Evolutionary conservation across 2,329 filamentous ascomycete species (phyloP), one percentile per base, ranked within the genome.

Genomic region (Plenodomus tracheiphilus): DNA sequence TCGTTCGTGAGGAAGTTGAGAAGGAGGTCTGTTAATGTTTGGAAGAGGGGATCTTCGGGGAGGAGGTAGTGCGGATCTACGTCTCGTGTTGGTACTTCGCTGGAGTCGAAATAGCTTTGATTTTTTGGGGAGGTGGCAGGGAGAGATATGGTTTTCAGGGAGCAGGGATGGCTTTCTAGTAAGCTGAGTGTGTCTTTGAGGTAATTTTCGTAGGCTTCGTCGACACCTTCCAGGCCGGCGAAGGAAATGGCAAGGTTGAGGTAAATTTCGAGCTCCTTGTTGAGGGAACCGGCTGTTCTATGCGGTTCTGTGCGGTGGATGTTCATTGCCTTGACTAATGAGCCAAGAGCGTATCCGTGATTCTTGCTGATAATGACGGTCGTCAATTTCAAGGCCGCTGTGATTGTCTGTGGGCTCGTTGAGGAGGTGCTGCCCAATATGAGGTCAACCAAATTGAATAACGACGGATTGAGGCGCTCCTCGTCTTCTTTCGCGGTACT

Each of bases 381-480:
- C 15, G 96, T 82, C 6, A 99, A 80, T 59, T 93, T 91, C 39
- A 99, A 78, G 0, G 93, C 96, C 10, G 95, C 90, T 55, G 90
- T 85, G 15, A 96, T 87, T 1, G 94, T 97, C 68, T 97, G 92
- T 43, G 88, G 83, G 63, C 94, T 97, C 38, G 82, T 81, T 0
- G 94, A 97, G 49, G 85, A 82, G 20, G 97, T 78, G 64, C 92
- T 96, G 30, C 91, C 89, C 2, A 95, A 79, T 22, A 96, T 87
- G 11, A 99, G 81, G 73, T 99, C 94, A 19, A 95, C 89, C 9
- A 99, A 77, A 66, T 95, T 97, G 77, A 97, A 99, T 0, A 99
- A 79, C 13, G 91, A 82, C 0, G 94, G 94, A 1, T 92, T 94
- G 9, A 88, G 82, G 13, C 83, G 79, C 46, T 94, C 89, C 2